Evolutionary conservation across 495 filamentous ascomycete species (phyloP).

Genomic region (Emericellopsis terricola): DNA sequence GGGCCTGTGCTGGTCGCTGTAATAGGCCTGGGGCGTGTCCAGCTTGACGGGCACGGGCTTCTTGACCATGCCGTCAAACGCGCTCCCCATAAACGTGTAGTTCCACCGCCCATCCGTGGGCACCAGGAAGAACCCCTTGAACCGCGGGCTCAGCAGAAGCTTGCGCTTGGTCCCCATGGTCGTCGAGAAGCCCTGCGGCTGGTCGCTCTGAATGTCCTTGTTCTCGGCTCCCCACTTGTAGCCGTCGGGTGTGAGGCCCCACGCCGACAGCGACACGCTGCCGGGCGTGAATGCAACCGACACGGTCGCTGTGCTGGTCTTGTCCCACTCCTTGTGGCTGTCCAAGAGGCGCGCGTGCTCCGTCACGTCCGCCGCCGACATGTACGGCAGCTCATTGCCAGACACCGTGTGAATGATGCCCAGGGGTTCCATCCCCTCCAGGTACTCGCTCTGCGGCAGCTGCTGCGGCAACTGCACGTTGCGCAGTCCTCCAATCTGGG

Average conservation of each 20-base stretch:
- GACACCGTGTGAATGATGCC: conserved; percentile 93
- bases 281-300: conserved; percentile 98
- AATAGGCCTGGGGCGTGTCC: conserved; percentile 80
- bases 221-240: conserved; percentile 98
- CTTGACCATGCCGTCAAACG: conserved; percentile 76
- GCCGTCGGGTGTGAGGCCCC: conserved; percentile 74
- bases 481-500: conserved; percentile 86
- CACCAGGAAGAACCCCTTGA: conserved; percentile 87
- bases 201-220: conserved; percentile 76
- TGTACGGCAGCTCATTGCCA: conserved; percentile 87
- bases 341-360: conserved; percentile 81
- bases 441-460: conserved; percentile 82
- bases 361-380: conserved; percentile 88
- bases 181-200: conserved; percentile 84
- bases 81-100: conserved; percentile 91
- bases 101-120: conserved; percentile 91
- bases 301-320: conserved; percentile 81
- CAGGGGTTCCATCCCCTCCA: conserved; percentile 74
- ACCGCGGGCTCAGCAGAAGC: conserved; percentile 76
- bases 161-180: conserved; percentile 92
- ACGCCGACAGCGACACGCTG: conserved; percentile 85
- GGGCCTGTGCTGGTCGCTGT: conserved; percentile 81
- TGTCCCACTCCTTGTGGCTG: conserved; percentile 69
- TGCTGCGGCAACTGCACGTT: conserved; percentile 86
- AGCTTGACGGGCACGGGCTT: conserved; percentile 79